Conservation (phyloP, 768 basidiomycete genomes). For the Boletus fagicola region DNA sequence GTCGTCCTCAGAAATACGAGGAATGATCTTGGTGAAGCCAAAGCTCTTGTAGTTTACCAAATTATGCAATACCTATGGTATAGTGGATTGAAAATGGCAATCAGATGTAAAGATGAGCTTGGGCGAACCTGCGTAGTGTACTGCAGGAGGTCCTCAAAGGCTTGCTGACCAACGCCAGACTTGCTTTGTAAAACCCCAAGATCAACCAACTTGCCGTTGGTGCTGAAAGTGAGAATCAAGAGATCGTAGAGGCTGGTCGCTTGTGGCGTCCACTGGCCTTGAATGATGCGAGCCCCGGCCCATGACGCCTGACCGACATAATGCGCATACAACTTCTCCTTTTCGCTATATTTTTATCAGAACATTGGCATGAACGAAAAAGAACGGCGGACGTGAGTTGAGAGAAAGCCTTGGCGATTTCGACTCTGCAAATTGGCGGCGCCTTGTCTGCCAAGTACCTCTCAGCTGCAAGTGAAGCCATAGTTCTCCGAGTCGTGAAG, state of each 20-base stretch:
- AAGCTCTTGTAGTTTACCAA: constrained; percentile 73
- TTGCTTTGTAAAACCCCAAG: constrained; percentile 49
- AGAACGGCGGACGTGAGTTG: constrained; percentile 52
- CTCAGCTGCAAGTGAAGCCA: constrained; percentile 43
- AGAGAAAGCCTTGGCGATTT: constrained; percentile 65
- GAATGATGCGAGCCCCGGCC: constrained; percentile 83
- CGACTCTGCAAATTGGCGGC: constrained; percentile 73
- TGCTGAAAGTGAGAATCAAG: constrained; percentile 65
- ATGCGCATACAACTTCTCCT: constrained; percentile 80
- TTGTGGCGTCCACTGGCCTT: constrained; percentile 79
- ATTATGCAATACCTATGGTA: constrained; percentile 39
- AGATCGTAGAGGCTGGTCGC: constrained; percentile 69
- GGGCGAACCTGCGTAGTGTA: constrained; percentile 65
- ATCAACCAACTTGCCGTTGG: constrained; percentile 56
- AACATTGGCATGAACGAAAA: neutral
- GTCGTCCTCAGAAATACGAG: constrained; percentile 58
- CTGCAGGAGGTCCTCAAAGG: constrained; percentile 70
- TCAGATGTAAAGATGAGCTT: neutral
- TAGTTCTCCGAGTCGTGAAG: constrained; percentile 20
- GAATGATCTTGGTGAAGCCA: constrained; percentile 84
- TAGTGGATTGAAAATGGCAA: neutral
- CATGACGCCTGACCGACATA: constrained; percentile 69
- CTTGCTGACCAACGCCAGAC: constrained; percentile 52
- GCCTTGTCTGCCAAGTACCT: constrained; percentile 73
- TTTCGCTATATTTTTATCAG: constrained; percentile 43